Conservation (phyloP, 148 eudicot species). For the Beta vulgaris region DNA sequence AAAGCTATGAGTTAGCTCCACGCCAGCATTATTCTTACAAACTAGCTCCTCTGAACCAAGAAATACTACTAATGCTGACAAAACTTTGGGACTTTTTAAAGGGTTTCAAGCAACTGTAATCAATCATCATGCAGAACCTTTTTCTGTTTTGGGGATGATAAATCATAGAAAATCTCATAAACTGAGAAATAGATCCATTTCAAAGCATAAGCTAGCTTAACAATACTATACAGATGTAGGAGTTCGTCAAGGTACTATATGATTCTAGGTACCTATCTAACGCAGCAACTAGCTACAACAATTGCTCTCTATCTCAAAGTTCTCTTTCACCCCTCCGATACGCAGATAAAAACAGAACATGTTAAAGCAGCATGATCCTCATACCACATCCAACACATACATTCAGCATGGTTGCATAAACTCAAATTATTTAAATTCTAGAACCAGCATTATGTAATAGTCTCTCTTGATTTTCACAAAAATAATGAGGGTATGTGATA, state of each 20-base stretch:
- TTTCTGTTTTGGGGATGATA: no score
- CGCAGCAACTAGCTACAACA: not conserved
- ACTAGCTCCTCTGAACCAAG: not conserved
- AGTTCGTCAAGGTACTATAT: not conserved
- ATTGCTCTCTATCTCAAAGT: not conserved
- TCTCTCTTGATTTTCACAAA: not conserved
- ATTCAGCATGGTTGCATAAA: not conserved
- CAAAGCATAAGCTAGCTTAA: not conserved
- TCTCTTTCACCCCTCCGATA: not conserved
- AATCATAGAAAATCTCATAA: not conserved
- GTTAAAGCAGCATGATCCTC: not conserved
- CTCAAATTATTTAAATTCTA: not conserved
- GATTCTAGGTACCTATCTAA: not conserved
- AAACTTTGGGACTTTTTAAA: not conserved
- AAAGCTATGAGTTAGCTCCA: not conserved
- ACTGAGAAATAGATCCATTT: not conserved
- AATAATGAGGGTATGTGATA: not conserved
- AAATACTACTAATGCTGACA: no score
- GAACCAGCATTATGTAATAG: not conserved
- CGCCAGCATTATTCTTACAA: not conserved
- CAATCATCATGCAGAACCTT: no score
- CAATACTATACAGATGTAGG: not conserved
- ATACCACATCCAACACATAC: not conserved
- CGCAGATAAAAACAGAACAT: not conserved
- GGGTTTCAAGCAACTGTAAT: not conserved